Evolutionary conservation across 2,329 filamentous ascomycete species (phyloP).

Genomic region (Phyllosticta citriasiana): DNA sequence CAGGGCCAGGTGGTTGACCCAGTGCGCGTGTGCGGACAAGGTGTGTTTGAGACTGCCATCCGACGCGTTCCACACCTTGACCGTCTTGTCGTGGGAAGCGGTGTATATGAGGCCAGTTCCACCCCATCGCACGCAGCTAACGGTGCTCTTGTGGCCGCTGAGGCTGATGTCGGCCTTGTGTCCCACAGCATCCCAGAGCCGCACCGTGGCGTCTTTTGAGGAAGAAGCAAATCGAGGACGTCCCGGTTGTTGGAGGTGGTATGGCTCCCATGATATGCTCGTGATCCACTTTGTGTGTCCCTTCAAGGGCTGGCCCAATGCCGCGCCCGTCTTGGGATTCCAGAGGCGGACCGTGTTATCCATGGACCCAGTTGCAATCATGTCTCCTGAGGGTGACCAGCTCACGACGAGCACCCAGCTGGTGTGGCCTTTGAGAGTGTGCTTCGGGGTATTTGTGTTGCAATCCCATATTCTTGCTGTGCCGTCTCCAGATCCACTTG

Average conservation of each 20-base stretch:
- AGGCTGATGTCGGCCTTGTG: constrained; percentile 72
- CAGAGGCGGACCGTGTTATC: constrained; percentile 87
- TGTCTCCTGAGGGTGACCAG: constrained; percentile 74
- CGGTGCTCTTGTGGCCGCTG: constrained; percentile 77
- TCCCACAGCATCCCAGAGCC: constrained; percentile 76
- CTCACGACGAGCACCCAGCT: constrained; percentile 83
- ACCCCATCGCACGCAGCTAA: constrained; percentile 90
- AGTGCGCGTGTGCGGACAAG: constrained; percentile 75
- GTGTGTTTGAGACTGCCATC: constrained; percentile 74
- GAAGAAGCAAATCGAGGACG: constrained; percentile 73
- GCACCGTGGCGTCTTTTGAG: constrained; percentile 79
- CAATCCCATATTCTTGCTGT: constrained; percentile 93
- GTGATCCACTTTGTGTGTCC: constrained; percentile 88
- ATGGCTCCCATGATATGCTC: constrained; percentile 85
- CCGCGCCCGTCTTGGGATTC: constrained; percentile 72
- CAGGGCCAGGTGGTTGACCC: constrained; percentile 89
- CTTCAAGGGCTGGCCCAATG: constrained; percentile 61
- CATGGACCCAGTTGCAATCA: constrained; percentile 83
- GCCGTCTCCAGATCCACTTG: constrained; percentile 82
- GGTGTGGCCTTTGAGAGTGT: constrained; percentile 78
- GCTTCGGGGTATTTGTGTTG: constrained; percentile 79
- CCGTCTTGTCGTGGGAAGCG: constrained; percentile 75
- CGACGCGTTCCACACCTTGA: constrained; percentile 79
- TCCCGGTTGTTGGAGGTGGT: constrained; percentile 67
- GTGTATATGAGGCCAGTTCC: constrained; percentile 55